Percentiles rank a stretch among this genome's conserved stretches.
Conservation (phyloP, 305 asterid species). For the Solanum hybrid region DNA sequence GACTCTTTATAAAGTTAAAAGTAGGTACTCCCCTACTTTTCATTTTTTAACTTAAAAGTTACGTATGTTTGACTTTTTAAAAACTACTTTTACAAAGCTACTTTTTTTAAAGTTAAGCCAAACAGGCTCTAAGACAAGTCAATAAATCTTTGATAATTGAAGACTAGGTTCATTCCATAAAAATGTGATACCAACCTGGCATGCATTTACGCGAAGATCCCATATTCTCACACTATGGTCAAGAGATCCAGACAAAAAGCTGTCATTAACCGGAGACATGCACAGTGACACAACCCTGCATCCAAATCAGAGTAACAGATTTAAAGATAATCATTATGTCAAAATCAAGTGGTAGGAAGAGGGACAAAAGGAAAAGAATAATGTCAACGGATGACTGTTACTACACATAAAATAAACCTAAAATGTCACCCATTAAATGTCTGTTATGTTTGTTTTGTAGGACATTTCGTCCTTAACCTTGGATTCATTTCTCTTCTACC, state of each 20-base stretch:
- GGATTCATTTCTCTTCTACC: neutral
- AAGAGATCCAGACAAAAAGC: slow-evolving; percentile 97
- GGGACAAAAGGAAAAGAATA: neutral
- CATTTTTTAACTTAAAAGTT: neutral
- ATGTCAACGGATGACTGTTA: neutral
- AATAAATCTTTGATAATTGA: neutral
- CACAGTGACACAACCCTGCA: slow-evolving; percentile 87
- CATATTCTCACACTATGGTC: slow-evolving; percentile 89
- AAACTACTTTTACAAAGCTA: neutral
- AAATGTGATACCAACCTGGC: slow-evolving; percentile 63
- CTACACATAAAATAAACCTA: neutral
- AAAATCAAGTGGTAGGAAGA: neutral
- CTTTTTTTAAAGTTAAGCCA: neutral
- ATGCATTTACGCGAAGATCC: slow-evolving; percentile 95
- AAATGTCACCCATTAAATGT: neutral
- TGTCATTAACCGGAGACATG: slow-evolving; percentile 90
- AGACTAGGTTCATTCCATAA: neutral
- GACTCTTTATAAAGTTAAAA: neutral
- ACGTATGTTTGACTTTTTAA: neutral
- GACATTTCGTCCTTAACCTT: neutral
- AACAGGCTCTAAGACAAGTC: neutral
- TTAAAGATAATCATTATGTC: neutral
- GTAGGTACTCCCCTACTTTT: neutral
- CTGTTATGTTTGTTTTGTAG: neutral
- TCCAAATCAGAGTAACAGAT: slow-evolving; percentile 8